Evolutionary conservation across 1,284 basidiomycete species (phyloP).

Genomic region (Leccinum laetum): DNA sequence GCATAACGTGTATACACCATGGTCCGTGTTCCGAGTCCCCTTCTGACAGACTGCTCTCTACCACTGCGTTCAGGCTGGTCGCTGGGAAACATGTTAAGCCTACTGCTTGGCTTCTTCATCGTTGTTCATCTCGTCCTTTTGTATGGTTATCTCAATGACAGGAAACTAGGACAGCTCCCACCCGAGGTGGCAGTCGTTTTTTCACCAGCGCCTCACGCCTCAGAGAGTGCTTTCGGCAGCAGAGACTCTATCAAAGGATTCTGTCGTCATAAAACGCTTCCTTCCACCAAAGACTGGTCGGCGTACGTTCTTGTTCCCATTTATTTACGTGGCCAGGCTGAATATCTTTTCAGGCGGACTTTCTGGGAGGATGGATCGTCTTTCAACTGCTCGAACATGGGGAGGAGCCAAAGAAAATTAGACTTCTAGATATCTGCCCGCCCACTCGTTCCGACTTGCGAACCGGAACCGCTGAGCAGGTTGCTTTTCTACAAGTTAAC

Average conservation of each 20-base stretch:
- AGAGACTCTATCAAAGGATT: constrained; percentile 33
- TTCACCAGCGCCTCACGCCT: constrained; percentile 45
- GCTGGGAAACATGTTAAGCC: constrained; percentile 16
- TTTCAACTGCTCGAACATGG: constrained; percentile 64
- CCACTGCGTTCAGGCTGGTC: neutral
- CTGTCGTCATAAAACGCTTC: constrained; percentile 27
- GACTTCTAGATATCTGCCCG: constrained; percentile 63
- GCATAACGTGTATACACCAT: neutral
- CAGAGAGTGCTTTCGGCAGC: constrained; percentile 40
- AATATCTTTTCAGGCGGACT: constrained; percentile 53
- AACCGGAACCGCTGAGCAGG: constrained; percentile 45
- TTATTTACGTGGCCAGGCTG: neutral
- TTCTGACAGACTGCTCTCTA: neutral
- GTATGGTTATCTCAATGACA: constrained; percentile 55
- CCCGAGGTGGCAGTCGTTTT: constrained; percentile 38
- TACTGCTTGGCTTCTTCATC: constrained; percentile 9
- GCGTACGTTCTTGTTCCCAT: constrained; percentile 29
- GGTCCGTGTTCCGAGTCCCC: neutral
- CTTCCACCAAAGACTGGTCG: constrained; percentile 54
- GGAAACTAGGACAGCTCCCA: constrained; percentile 45
- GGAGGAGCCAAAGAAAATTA: constrained; percentile 62
- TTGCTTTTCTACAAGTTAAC: constrained; percentile 60
- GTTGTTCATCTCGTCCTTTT: constrained; percentile 24
- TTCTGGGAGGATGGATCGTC: constrained; percentile 76
- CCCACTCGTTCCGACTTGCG: constrained; percentile 56